A percentile compares a stretch with the other conserved stretches of the same genome.
These are phyloP conservation scores for Calocybe cyanea DNA, from an alignment of 768 basidiomycete genomes.

Conservation along the genomic window DNA sequence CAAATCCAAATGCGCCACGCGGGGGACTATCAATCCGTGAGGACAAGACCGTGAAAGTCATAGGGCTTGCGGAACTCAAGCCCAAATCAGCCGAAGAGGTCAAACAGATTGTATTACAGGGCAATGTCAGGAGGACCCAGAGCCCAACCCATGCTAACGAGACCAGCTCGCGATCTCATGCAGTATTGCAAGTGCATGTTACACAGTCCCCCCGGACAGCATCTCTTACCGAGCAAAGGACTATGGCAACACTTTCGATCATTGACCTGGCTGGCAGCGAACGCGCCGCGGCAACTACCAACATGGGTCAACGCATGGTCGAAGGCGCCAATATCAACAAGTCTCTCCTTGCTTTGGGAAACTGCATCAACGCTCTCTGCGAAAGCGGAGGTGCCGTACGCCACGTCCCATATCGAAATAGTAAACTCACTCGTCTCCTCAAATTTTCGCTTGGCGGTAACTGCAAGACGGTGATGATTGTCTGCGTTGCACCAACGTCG, in stretches of 20 bases:
- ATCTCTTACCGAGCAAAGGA: slow-evolving; percentile 74
- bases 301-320: slow-evolving; percentile 97
- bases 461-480: slow-evolving; percentile 99
- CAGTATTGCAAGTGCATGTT: slow-evolving; percentile 94
- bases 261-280: slow-evolving; percentile 98
- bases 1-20: slow-evolving; percentile 55
- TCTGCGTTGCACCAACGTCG: slow-evolving; percentile 94
- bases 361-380: slow-evolving; percentile 98
- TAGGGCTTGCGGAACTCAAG: slow-evolving; percentile 76
- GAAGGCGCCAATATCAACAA: slow-evolving; percentile 99
- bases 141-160: slow-evolving; percentile 96
- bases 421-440: slow-evolving; percentile 94
- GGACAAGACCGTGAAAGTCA: slow-evolving; percentile 89
- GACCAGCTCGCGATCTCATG: slow-evolving; percentile 95
- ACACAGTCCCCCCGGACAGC: slow-evolving; percentile 84
- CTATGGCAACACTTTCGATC: slow-evolving; percentile 90
- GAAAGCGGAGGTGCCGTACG: slow-evolving; percentile 85
- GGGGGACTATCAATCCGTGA: slow-evolving; percentile 93
- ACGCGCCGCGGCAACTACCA: slow-evolving; percentile 91
- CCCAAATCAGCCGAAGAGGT: slow-evolving; percentile 89
- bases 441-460: slow-evolving; percentile 98
- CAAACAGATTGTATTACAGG: slow-evolving; percentile 86
- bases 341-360: slow-evolving; percentile 93
- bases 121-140: slow-evolving; percentile 86
- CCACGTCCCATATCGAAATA: slow-evolving; percentile 96